A percentile compares a stretch with the other conserved stretches of the same genome.
phyloP scores from a whole-genome alignment of 2,329 filamentous ascomycete species.

The Nemania bipapillata region DNA sequence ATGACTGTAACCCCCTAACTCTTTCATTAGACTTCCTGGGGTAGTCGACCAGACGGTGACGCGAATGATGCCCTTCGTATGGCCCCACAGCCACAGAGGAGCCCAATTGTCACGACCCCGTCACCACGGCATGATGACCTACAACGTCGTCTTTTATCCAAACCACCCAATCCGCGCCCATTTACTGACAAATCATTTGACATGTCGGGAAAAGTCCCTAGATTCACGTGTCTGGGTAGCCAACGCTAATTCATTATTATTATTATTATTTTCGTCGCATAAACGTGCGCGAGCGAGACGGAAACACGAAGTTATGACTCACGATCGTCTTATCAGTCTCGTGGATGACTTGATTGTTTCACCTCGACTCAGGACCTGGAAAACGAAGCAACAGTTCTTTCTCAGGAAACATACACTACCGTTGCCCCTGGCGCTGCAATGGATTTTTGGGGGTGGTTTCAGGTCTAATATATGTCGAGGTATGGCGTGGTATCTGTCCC shows the following conservation, averaged over 20 bases:
- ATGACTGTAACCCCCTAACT: constrained; percentile 38
- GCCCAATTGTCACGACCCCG: constrained; percentile 53
- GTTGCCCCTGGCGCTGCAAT: constrained; percentile 29
- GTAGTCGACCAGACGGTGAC: constrained; percentile 91
- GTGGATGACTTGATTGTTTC: constrained; percentile 40
- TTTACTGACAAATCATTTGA: constrained; percentile 44
- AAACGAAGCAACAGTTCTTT: constrained; percentile 46
- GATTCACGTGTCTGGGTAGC: constrained; percentile 33
- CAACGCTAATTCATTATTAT: constrained; percentile 13
- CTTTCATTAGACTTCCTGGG: constrained; percentile 84
- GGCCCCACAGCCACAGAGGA: constrained; percentile 58
- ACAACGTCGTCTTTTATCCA: no score
- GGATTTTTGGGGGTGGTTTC: constrained; percentile 35
- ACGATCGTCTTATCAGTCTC: constrained; percentile 40
- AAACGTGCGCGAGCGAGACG: constrained; percentile 13
- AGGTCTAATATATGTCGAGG: constrained; percentile 38
- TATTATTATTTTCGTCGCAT: constrained; percentile 24
- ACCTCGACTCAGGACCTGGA: constrained; percentile 36
- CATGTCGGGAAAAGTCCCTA: constrained; percentile 39
- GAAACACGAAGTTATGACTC: constrained; percentile 47
- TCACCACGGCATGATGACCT: constrained; percentile 50
- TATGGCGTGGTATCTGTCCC: constrained; percentile 38
- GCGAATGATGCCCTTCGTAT: constrained; percentile 80
- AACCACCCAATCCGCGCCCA: no score
- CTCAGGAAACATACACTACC: constrained; percentile 31